phyloP scores from a whole-genome alignment of 805 yeast genomes.

The Metschnikowia baotianmanensis region DNA sequence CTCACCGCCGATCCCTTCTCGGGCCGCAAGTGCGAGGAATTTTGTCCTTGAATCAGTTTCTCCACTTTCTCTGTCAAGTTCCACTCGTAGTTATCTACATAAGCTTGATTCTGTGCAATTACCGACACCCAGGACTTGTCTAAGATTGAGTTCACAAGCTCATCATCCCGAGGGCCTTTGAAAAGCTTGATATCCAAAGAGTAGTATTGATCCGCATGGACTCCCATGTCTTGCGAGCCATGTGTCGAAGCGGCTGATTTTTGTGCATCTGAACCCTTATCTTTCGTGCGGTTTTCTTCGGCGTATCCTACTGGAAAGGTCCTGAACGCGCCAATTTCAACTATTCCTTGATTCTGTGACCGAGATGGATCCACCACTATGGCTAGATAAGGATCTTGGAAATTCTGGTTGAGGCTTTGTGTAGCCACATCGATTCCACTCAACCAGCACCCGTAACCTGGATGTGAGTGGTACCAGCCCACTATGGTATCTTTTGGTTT shows the following conservation, averaged over 20 bases:
- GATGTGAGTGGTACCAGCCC: conserved; percentile 98
- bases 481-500: conserved; percentile 64
- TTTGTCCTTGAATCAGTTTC: background rate
- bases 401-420: conserved; percentile 77
- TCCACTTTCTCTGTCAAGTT: conserved; percentile 4
- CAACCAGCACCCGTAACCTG: conserved; percentile 96
- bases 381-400: conserved; percentile 90
- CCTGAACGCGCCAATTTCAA: conserved; percentile 88
- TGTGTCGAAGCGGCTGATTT: conserved; percentile 1
- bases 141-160: conserved; percentile 28
- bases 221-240: conserved; percentile 63
- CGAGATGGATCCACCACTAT: conserved; percentile 82
- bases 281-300: conserved; percentile 6
- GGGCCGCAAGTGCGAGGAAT: background rate
- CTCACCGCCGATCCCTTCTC: background rate
- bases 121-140: conserved; percentile 25
- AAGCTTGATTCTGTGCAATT: conserved; percentile 8
- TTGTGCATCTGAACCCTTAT: background rate
- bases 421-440: conserved; percentile 92
- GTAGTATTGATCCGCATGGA: conserved; percentile 68
- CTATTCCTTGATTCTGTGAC: conserved; percentile 57
- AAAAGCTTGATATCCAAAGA: conserved; percentile 61
- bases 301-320: conserved; percentile 50
- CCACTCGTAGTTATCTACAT: conserved; percentile 5
- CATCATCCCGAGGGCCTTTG: conserved; percentile 49